Conservation (phyloP, 306 rosid genomes). For the Psophocarpus tetragonolobus region DNA sequence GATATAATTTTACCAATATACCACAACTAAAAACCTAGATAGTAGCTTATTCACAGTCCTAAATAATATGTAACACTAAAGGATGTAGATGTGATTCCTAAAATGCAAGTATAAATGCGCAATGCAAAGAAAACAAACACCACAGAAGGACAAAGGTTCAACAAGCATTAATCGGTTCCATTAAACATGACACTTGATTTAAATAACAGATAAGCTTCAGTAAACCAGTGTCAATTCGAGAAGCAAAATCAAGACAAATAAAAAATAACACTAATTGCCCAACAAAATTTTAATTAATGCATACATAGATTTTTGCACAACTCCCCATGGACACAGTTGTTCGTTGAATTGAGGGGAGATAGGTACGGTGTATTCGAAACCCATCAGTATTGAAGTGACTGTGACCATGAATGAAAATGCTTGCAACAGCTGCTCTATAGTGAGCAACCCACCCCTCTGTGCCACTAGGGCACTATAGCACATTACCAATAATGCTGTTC, state of each 20-base stretch:
- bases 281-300: not conserved
- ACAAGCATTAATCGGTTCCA: not conserved
- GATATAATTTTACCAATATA: not conserved
- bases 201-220: conserved; percentile 4
- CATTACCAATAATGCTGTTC: not conserved
- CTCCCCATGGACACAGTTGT: no score
- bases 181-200: not conserved
- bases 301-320: no score
- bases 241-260: not conserved
- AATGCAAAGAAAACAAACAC: no score
- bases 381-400: no score
- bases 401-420: not conserved
- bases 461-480: not conserved
- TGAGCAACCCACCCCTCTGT: not conserved
- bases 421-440: not conserved
- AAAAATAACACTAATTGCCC: no score
- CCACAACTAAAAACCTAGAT: not conserved
- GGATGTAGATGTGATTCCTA: no score
- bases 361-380: no score
- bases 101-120: no score
- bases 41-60: no score
- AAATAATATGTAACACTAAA: no score
- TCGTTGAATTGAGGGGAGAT: no score
- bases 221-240: not conserved
- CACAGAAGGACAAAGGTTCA: no score